These are phyloP conservation scores for Coemansia sp. DNA, from an alignment of 192 early-diverging fungal genomes.

Conservation along the genomic window DNA sequence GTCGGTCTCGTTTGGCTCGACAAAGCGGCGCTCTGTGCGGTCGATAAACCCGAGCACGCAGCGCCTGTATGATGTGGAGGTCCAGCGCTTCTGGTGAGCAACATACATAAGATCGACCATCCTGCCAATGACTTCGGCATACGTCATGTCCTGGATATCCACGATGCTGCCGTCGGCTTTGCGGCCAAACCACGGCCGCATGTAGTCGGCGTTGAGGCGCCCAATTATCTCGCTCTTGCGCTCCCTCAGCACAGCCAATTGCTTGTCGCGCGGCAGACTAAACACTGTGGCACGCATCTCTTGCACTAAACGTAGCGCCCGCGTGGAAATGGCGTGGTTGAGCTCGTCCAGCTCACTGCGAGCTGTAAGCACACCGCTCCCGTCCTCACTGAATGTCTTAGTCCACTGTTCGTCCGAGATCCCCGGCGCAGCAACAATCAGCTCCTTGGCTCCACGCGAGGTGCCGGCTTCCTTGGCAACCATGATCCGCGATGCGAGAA, in stretches of 20 bases:
- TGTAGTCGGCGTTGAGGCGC: conserved; percentile 85
- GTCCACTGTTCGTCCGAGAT: conserved; percentile 82
- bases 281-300: conserved; percentile 84
- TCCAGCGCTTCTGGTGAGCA: conserved; percentile 73
- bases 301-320: conserved; percentile 75
- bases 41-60: conserved; percentile 81
- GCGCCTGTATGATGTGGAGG: conserved; percentile 70
- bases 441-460: conserved; percentile 78
- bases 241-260: conserved; percentile 66
- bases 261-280: conserved; percentile 81
- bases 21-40: conserved; percentile 84
- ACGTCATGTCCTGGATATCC: conserved; percentile 92
- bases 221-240: conserved; percentile 81
- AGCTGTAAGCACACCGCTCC: conserved; percentile 82
- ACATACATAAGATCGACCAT: conserved; percentile 81
- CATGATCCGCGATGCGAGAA: conserved; percentile 97
- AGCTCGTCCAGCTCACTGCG: conserved; percentile 91
- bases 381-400: conserved; percentile 74
- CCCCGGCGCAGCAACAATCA: conserved; percentile 84
- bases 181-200: conserved; percentile 93
- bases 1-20: not conserved
- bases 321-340: conserved; percentile 90
- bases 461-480: conserved; percentile 87
- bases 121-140: conserved; percentile 78
- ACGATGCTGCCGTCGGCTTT: conserved; percentile 61